A percentile compares a stretch with the other conserved stretches of the same genome.
Evolutionary conservation across 768 basidiomycete genomes (phyloP).

Genomic region (Cystofilobasidium ferigula): DNA sequence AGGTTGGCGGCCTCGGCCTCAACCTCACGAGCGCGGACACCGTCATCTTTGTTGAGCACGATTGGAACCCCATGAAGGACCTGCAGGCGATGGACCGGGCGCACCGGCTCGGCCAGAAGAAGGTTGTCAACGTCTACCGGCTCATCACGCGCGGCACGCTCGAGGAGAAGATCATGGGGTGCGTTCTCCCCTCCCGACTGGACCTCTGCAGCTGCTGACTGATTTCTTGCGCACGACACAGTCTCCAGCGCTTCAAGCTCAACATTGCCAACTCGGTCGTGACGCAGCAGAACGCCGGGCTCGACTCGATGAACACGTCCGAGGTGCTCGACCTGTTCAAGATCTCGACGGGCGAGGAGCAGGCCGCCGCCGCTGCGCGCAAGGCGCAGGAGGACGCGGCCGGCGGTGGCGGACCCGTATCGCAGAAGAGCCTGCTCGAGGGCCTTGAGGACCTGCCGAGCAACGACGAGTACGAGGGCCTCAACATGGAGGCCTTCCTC

Average conservation of each 20-base stretch:
- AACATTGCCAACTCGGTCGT: slow-evolving; percentile 96
- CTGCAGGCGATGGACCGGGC: slow-evolving; percentile 98
- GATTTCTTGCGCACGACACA: slow-evolving; percentile 35
- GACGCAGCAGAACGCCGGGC: slow-evolving; percentile 89
- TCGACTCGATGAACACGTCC: slow-evolving; percentile 93
- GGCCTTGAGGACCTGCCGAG: slow-evolving; percentile 83
- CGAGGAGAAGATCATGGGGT: slow-evolving; percentile 99
- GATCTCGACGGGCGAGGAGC: slow-evolving; percentile 56
- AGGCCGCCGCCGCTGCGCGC: slow-evolving; percentile 47
- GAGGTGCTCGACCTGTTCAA: slow-evolving; percentile 88
- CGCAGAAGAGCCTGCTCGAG: slow-evolving; percentile 72
- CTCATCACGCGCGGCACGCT: slow-evolving; percentile 91
- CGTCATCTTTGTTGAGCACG: slow-evolving; percentile 98
- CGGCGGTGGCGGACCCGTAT: slow-evolving; percentile 48
- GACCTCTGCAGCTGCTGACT: neutral
- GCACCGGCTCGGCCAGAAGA: slow-evolving; percentile 95
- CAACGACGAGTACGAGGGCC: slow-evolving; percentile 81
- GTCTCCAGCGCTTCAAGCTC: slow-evolving; percentile 94
- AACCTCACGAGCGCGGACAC: slow-evolving; percentile 97
- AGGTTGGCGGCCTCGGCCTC: slow-evolving; percentile 89
- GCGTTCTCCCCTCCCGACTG: slow-evolving; percentile 18
- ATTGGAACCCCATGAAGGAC: slow-evolving; percentile 99
- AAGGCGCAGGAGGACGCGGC: slow-evolving; percentile 31
- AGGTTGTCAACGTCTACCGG: slow-evolving; percentile 96
- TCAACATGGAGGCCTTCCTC: slow-evolving; percentile 82